A percentile compares a stretch with the other conserved stretches of the same genome.
Conservation (phyloP, 768 basidiomycete species). For the Macrolepiota fuliginosa region DNA sequence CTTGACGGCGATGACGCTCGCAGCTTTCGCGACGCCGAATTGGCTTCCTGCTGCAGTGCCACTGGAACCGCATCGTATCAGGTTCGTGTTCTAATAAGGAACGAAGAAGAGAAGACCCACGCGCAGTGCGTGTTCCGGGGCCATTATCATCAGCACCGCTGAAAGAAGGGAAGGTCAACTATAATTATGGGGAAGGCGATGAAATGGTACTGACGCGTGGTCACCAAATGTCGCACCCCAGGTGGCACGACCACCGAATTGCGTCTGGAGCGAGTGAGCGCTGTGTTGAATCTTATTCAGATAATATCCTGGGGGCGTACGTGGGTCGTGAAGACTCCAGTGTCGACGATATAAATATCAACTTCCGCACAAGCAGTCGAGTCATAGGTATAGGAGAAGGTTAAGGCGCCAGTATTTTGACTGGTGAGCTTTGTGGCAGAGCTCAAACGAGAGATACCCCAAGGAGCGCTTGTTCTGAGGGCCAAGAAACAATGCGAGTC, state of each 20-base stretch:
- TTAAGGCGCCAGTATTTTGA: slow-evolving; percentile 15
- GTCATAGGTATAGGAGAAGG: slow-evolving; percentile 22
- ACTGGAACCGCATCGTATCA: slow-evolving; percentile 8
- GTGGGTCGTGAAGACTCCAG: slow-evolving; percentile 23
- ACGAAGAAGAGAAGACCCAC: slow-evolving; percentile 13
- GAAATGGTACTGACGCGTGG: slow-evolving; percentile 13
- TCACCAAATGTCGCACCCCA: slow-evolving; percentile 35
- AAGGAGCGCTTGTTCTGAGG: slow-evolving; percentile 29
- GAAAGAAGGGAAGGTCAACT: background rate
- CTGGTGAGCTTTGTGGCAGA: slow-evolving; percentile 17
- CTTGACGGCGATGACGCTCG: slow-evolving; percentile 38
- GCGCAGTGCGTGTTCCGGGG: slow-evolving; percentile 37
- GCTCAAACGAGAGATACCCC: slow-evolving; percentile 30
- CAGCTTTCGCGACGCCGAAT: slow-evolving; percentile 26
- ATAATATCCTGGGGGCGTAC: slow-evolving; percentile 13
- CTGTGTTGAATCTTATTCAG: background rate
- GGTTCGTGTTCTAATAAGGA: background rate
- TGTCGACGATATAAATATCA: slow-evolving; percentile 36
- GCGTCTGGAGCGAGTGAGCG: slow-evolving; percentile 18
- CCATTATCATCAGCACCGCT: slow-evolving; percentile 32
- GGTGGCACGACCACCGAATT: slow-evolving; percentile 38
- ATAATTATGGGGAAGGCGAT: background rate
- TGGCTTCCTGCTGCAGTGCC: slow-evolving; percentile 23
- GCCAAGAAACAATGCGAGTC: background rate
- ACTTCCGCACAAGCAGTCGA: slow-evolving; percentile 25